Evolutionary conservation across 441 rosid genomes (phyloP).

Genomic region (Kokia cookei): DNA sequence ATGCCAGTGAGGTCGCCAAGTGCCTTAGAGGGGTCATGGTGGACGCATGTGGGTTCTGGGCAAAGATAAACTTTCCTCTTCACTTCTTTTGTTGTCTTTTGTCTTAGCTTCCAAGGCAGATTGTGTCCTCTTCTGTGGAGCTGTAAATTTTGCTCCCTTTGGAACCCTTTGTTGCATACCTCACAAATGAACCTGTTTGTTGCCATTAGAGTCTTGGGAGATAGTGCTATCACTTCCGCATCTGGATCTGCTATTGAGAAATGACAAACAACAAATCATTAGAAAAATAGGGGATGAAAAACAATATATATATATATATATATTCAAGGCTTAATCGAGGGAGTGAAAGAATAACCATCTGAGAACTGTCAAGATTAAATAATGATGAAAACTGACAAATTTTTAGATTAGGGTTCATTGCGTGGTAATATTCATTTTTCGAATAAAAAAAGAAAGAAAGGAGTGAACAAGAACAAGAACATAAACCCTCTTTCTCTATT

Average conservation of each 20-base stretch:
- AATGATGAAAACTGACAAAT: neutral
- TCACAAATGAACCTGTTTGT: slow-evolving; percentile 19
- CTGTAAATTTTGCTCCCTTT: slow-evolving; percentile 16
- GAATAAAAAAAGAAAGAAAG: neutral
- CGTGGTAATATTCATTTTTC: neutral
- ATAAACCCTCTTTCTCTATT: neutral
- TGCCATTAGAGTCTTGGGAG: slow-evolving; percentile 21
- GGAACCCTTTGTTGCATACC: slow-evolving; percentile 17
- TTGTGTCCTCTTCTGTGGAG: slow-evolving; percentile 20
- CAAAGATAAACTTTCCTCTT: slow-evolving; percentile 15
- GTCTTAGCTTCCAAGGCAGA: slow-evolving; percentile 17
- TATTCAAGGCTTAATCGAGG: neutral
- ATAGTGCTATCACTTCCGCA: slow-evolving; percentile 16
- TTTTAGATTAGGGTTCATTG: slow-evolving; percentile 5
- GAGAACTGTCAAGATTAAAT: neutral
- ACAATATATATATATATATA: neutral
- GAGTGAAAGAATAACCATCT: neutral
- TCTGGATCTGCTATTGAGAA: slow-evolving; percentile 11
- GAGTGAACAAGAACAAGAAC: neutral
- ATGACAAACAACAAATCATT: neutral
- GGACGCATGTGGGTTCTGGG: slow-evolving; percentile 17
- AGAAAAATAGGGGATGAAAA: neutral
- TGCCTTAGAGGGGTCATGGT: slow-evolving; percentile 13
- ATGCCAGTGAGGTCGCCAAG: slow-evolving; percentile 18
- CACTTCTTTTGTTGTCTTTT: slow-evolving; percentile 13